A percentile compares a stretch with the other conserved stretches of the same genome.
Conservation (phyloP, 163 green algal species). For the Chloroidium sp. region DNA sequence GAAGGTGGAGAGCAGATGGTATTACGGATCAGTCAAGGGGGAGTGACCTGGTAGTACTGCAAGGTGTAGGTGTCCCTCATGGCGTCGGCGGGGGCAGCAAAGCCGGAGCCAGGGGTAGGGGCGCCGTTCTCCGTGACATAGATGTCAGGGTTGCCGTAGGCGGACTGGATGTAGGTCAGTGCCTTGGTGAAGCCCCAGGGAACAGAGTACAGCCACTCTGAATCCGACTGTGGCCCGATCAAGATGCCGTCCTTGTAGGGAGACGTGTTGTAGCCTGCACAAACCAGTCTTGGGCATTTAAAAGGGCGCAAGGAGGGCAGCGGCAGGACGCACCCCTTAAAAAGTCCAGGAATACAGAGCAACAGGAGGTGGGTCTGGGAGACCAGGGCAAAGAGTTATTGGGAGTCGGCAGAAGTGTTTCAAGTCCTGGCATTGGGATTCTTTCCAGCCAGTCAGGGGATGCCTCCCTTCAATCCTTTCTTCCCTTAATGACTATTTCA, state of each 20-base stretch:
- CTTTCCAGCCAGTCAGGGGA: too few relatives aligned
- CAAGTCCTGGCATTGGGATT: too few relatives aligned
- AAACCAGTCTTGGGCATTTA: too few relatives aligned
- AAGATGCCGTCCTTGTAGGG: too few relatives aligned
- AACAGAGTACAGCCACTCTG: conserved; percentile 38
- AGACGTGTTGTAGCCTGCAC: background rate
- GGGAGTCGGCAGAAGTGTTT: too few relatives aligned
- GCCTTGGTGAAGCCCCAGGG: conserved; percentile 43
- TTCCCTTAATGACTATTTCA: too few relatives aligned
- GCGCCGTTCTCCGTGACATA: conserved; percentile 48
- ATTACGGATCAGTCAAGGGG: background rate
- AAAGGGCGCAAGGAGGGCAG: too few relatives aligned
- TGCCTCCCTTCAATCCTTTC: too few relatives aligned
- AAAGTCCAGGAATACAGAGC: background rate
- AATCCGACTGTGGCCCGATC: conserved; percentile 29
- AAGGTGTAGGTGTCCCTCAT: conserved; percentile 29
- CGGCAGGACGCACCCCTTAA: background rate
- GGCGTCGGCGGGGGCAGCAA: background rate
- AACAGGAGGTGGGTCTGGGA: too few relatives aligned
- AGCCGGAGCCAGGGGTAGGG: background rate
- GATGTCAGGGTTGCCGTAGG: conserved; percentile 3
- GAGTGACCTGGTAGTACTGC: conserved; percentile 19
- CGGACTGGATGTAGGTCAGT: conserved; percentile 29
- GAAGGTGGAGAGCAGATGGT: too few relatives aligned
- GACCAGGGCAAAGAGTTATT: too few relatives aligned